phyloP scores from a whole-genome alignment of 108 stramenopile genomes.

The Nannochloropsis salina region DNA sequence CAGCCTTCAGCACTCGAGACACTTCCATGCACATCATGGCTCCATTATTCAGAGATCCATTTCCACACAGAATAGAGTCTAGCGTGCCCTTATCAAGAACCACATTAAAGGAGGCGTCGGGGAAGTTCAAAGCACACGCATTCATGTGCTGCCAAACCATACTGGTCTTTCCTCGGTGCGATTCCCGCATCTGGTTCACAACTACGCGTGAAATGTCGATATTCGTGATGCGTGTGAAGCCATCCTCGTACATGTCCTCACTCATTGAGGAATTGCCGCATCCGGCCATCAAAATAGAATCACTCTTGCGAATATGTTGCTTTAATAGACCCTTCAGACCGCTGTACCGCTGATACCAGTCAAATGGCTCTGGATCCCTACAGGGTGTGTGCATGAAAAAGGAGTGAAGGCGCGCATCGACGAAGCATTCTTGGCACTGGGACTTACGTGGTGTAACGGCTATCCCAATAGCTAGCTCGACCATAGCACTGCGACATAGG shows the following conservation, averaged over 20 bases:
- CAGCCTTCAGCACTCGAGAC: conserved; percentile 60
- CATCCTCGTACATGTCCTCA: conserved; percentile 59
- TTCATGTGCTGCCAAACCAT: conserved; percentile 60
- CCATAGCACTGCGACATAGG: conserved; percentile 38
- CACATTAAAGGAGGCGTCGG: conserved; percentile 62
- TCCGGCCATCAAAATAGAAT: conserved; percentile 60
- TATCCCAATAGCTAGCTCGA: conserved; percentile 58
- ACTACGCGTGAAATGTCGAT: conserved; percentile 62
- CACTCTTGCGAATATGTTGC: conserved; percentile 58
- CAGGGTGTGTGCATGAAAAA: background rate
- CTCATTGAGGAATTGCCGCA: conserved; percentile 59
- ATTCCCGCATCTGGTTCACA: conserved; percentile 61
- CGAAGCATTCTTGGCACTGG: too few relatives aligned
- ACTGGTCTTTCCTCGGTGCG: conserved; percentile 47
- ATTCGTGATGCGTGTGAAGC: conserved; percentile 58
- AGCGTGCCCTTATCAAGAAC: conserved; percentile 64
- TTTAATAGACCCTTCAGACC: conserved; percentile 52
- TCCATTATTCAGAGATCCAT: conserved; percentile 63
- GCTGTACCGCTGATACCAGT: conserved; percentile 65
- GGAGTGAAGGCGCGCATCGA: too few relatives aligned
- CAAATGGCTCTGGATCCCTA: conserved; percentile 64
- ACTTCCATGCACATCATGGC: conserved; percentile 66
- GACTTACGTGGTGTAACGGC: conserved; percentile 54
- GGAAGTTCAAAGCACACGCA: conserved; percentile 57
- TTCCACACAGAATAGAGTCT: conserved; percentile 65